Conservation (phyloP, 306 rosid genomes). For the Neltuma alba region DNA sequence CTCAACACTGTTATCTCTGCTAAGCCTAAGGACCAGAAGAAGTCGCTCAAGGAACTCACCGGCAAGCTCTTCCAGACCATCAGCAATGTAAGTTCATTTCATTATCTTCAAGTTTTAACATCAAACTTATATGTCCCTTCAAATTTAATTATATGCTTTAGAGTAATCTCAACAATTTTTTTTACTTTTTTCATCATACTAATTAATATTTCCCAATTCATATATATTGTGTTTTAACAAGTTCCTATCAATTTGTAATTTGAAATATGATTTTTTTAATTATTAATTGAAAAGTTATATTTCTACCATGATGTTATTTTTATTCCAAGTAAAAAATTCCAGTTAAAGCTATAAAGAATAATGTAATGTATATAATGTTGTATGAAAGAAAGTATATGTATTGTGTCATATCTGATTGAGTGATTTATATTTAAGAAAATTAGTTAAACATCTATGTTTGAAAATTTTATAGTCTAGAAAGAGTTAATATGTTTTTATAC, state of each 20-base stretch:
- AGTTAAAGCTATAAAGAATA: no score
- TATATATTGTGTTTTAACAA: not conserved
- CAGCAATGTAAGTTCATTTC: constrained; percentile 58
- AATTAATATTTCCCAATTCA: not conserved
- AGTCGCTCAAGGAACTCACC: constrained; percentile 72
- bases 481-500: no score
- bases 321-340: not conserved
- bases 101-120: no score
- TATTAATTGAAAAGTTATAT: no score
- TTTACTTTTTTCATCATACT: not conserved
- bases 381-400: not conserved
- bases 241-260: no score
- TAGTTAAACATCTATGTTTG: no score
- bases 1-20: constrained; percentile 80
- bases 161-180: not conserved
- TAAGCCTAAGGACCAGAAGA: constrained; percentile 78
- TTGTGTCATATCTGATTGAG: no score
- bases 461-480: no score
- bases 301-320: no score
- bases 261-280: not conserved
- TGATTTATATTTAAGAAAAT: not conserved
- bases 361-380: not conserved
- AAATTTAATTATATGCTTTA: not conserved
- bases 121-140: no score
- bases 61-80: constrained; percentile 87